A percentile compares a stretch with the other conserved stretches of the same genome.
Conservation (phyloP, 495 filamentous ascomycete species). For the Penicillium taxi region DNA sequence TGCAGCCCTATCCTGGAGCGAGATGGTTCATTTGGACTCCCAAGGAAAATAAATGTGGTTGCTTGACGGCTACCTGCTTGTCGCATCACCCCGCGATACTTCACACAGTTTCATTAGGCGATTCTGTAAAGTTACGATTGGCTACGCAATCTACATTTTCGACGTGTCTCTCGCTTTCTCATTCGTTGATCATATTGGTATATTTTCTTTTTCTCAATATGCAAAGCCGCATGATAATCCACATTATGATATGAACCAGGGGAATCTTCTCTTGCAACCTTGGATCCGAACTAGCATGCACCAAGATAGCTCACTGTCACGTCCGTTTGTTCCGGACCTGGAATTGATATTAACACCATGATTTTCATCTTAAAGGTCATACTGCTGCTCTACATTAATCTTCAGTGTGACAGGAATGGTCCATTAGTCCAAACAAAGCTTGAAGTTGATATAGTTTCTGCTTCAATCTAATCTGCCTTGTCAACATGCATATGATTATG, state of each 20-base stretch:
- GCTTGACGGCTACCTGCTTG: constrained; percentile 14
- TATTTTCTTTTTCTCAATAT: background rate
- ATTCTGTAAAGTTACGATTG: constrained; percentile 6
- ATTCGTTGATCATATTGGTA: constrained; percentile 9
- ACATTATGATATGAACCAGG: constrained; percentile 6
- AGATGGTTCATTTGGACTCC: constrained; percentile 4
- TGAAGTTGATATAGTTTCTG: too few species aligned
- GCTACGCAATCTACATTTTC: constrained; percentile 7
- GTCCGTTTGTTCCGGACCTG: constrained; percentile 4
- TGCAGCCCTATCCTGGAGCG: constrained; percentile 9
- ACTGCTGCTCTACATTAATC: too few species aligned
- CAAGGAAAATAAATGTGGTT: constrained; percentile 4
- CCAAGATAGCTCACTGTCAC: constrained; percentile 2
- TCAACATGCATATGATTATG: constrained; percentile 10
- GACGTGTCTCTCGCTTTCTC: constrained; percentile 3
- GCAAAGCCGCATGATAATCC: too few species aligned
- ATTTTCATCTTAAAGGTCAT: too few species aligned
- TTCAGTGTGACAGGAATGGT: too few species aligned
- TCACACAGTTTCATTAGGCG: constrained; percentile 1
- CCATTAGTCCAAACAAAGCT: too few species aligned
- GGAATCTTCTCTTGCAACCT: constrained; percentile 2
- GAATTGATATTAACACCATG: constrained; percentile 1
- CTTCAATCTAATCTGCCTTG: constrained; percentile 2
- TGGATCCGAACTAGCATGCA: constrained; percentile 6
- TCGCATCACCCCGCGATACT: constrained; percentile 8